A percentile compares a stretch with the other conserved stretches of the same genome.
Evolutionary conservation across 2,329 filamentous ascomycete genomes (phyloP).

Genomic region (Blastomyces emzantsi): DNA sequence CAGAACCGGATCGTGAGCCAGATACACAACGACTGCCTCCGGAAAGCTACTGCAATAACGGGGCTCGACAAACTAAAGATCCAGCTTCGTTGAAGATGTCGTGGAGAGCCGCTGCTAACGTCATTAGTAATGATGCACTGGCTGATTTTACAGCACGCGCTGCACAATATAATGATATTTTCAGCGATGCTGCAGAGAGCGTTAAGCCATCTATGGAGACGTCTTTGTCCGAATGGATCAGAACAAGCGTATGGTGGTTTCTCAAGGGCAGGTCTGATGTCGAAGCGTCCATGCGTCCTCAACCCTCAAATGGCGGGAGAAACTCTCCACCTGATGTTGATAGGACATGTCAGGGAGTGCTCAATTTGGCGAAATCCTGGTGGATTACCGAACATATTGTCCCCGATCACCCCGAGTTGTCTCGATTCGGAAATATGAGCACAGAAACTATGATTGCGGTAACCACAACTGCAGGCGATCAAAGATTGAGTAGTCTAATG

Average conservation of each 20-base stretch:
- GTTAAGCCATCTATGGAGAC: slow-evolving; percentile 57
- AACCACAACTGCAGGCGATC: slow-evolving; percentile 38
- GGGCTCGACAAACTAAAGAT: slow-evolving; percentile 2
- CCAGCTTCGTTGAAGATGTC: slow-evolving; percentile 24
- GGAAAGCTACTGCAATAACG: background rate
- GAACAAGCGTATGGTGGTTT: slow-evolving; percentile 83
- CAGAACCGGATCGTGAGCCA: slow-evolving; percentile 15
- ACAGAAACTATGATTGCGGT: slow-evolving; percentile 34
- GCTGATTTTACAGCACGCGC: slow-evolving; percentile 61
- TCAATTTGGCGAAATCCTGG: slow-evolving; percentile 75
- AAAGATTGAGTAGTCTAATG: slow-evolving; percentile 38
- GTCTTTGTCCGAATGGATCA: slow-evolving; percentile 57
- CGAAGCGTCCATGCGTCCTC: slow-evolving; percentile 60
- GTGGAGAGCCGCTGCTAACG: slow-evolving; percentile 30
- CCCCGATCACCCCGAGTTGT: slow-evolving; percentile 33
- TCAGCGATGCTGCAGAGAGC: slow-evolving; percentile 67
- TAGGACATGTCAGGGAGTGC: slow-evolving; percentile 63
- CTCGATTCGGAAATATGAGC: slow-evolving; percentile 32
- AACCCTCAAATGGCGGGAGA: slow-evolving; percentile 47
- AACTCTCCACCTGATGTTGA: slow-evolving; percentile 35
- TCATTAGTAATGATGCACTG: slow-evolving; percentile 57
- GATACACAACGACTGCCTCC: background rate
- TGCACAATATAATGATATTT: slow-evolving; percentile 64
- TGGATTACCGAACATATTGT: slow-evolving; percentile 56
- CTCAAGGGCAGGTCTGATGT: slow-evolving; percentile 67